Base-by-base conservation (phyloP, 2,329 filamentous ascomycete genomes). In the Fusarium nurragi region DNA sequence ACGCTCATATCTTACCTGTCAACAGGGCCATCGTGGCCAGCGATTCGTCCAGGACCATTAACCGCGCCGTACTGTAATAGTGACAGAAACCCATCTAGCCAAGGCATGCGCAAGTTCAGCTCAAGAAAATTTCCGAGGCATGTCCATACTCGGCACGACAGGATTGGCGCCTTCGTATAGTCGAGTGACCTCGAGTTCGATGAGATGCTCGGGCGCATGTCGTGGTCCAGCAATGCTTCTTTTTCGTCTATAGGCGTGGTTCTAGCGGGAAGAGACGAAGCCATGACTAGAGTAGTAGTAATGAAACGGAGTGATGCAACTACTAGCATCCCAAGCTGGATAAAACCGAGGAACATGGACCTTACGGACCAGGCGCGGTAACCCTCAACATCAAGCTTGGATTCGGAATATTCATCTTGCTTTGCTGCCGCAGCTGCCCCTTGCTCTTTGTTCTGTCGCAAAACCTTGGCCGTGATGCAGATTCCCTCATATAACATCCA, bases 401-500 rank as follows among this genome's bases (percentile, higher is more conserved):
- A 22, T 12, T 54, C 54, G 26, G 30, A 47, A 14, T 41, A 18
- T 37, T 68, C 53, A 13, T 39, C 51, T 45, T 59, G 52, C 26
- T 65, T 64, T 22, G 65, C 53, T 25, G 50, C 60, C 38, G 56
- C 45, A 38, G 61, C 48, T 39, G 55, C 63, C 12, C 60, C 50
- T 28, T 66, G 58, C 30, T 53, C 56, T 59, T 71, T 74, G 60
- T 73, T 76, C 56, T 77, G 74, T 25, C 69, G 68, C 30, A 76
- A 54, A 39, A 81, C 72, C 63, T 79, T 79, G n/a, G 82, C 84
- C 61, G 90, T 78, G 74, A 94, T 96, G 68, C 89, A 90, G 61
- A 97, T 85, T 56, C 87, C 85, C 75, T 97, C 93, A 87, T 90
- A 97, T 67, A 98, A 78, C 72, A 97, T 85, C 92, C 92, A 96